Evolutionary conservation across 345 rosid species (phyloP), one percentile per base, ranked within the genome.

Genomic region (Capsella bursapastoris): DNA sequence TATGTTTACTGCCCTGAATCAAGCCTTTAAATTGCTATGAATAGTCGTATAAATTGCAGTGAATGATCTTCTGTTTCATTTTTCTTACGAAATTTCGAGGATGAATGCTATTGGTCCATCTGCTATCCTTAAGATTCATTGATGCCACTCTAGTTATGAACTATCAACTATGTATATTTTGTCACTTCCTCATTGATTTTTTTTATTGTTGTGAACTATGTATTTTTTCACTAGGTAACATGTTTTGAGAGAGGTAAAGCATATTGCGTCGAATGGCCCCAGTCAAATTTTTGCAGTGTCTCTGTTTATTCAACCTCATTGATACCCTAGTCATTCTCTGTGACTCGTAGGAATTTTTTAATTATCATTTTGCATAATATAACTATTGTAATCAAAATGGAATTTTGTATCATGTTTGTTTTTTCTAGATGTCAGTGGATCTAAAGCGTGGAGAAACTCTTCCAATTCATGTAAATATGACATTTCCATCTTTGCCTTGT

Each of bases 381-480:
- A 64, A 4, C 6, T 1, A 14, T 0, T 10, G 22, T 71, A 65
- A 57, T 65, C 63, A 49, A 64, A 64, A 2, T 51, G 68, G 29
- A 65, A 6, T 38, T 44, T 22, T 71, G 28, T 34, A 11, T 66
- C 45, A 16, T 43, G 56, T 12, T 64, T 74, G 50, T 16, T 74
- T 74, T 74, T 55, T 28, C 45, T 88, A 92, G 99, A 92, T 92
- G 99, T 90, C 97, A 40, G 99, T 96, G 37, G 99, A 96, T 83
- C 82, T 96, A 86, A 92, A 87, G 82, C 96, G 98, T 15, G 99
- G 97, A 45, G 94, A 92, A 83, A 90, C 89, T 18, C 98, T 92
- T 75, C 97, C 96, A 22, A 86, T 90, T 78, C 91, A 92, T 84
- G 85, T 95, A 76, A 90, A 90, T 74, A 81, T 96, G 86, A 92